Evolutionary conservation across 208 protist genomes (phyloP), one percentile per base, ranked within the genome.

Genomic region (Polymyxa betae): DNA sequence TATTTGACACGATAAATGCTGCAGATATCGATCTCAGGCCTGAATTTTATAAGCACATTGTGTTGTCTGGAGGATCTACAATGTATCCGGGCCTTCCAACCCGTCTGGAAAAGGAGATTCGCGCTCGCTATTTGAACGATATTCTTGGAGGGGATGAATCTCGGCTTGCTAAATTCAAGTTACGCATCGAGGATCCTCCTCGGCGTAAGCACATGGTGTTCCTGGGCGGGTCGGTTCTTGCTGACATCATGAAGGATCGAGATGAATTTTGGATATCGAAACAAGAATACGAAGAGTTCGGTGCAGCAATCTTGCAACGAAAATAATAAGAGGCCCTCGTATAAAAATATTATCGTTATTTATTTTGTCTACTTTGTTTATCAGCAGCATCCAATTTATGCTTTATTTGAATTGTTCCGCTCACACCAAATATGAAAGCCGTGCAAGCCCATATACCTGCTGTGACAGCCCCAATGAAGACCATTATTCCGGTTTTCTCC

Each of bases 201-300:
- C 95, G 97, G 88, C 94, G 98, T 54, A 98, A 98, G 94, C 94
- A 98, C 94, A 98, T 99, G 97, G 97, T 98, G 0, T 99, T 98
- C 93, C 92, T 98, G 16, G 98, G 98, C 72, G 98, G 96, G 88
- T 95, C 97, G 20, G 95, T 98, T 12, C 93, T 99, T 0, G 98
- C 97, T 12, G 96, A 98, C 49, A 95, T 99, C 44, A 98, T 98
- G 89, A 97, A 96, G 91, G 95, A 95, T 52, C 93, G 96, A 77
- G 54, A 90, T 20, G 91, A 94, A 41, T 96, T 96, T 92, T 97
- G 96, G 96, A 95, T 97, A 43, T 93, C 90, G 60, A 96, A 96
- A 87, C 0, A 52, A 41, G 96, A 97, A 72, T 97, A 94, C 88
- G 92, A 96, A 49, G 96, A 97, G 90, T 90, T 94, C 64, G 96